These are phyloP conservation scores for Coffea eugenioides DNA, from an alignment of 257 asterid species.

Conservation along the genomic window DNA sequence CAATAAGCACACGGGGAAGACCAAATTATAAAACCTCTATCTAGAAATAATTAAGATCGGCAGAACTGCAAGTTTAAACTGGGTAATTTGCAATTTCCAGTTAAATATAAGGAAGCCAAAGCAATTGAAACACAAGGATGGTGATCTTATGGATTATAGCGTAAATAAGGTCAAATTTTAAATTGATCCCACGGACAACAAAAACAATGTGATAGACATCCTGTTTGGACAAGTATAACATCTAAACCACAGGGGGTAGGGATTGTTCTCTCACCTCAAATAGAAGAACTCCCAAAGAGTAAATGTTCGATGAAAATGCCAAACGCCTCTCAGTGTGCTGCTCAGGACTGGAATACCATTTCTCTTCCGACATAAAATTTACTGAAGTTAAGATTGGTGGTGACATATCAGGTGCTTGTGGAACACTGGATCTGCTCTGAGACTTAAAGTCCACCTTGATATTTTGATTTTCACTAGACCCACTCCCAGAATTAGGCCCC, in stretches of 20 bases:
- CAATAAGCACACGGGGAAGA: not conserved
- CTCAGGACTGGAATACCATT: conserved; percentile 92
- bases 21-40: not conserved
- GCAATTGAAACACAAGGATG: not conserved
- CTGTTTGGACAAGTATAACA: not conserved
- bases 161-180: not conserved
- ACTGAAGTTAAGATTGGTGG: conserved; percentile 37
- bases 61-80: not conserved
- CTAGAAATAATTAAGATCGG: not conserved
- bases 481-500: conserved; percentile 35
- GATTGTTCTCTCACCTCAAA: conserved; percentile 73
- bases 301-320: conserved; percentile 76
- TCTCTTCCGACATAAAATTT: conserved; percentile 51
- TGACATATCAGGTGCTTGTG: conserved; percentile 33
- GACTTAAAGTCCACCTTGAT: conserved; percentile 31
- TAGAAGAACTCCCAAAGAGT: conserved; percentile 82
- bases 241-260: not conserved
- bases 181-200: not conserved
- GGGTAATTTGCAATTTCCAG: not conserved
- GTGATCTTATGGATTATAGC: not conserved
- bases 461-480: conserved; percentile 27
- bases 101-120: not conserved
- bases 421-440: conserved; percentile 28
- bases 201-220: not conserved
- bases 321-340: conserved; percentile 44